Evolutionary conservation across 2,329 filamentous ascomycete species (phyloP), one percentile per base, ranked within the genome.

Genomic region (Arthrobotrys iridis): DNA sequence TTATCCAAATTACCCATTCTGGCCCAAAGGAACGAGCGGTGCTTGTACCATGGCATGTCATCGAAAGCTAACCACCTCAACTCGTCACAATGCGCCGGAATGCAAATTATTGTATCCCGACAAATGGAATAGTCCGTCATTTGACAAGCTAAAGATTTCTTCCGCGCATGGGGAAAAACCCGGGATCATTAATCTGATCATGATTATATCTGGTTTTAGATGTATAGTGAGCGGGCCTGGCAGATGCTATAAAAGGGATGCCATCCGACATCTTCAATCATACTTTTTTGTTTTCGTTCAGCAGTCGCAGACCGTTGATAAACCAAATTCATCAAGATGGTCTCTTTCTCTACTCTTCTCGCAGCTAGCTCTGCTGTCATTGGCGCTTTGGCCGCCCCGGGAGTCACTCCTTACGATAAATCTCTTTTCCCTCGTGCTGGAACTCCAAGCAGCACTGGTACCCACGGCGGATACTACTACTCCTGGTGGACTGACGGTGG

Each of bases 401-500:
- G 83, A 73, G 79, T 83, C 8, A 37, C 52, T 28, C 52, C 46
- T 26, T 57, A 41, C 22, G 52, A 62, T 64, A 80, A 81, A 43
- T 46, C 80, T 60, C 77, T 80, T 76, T 74, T 74, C 46, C 55
- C 72, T 79, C 79, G 78, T 76, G 77, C 81, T 73, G 82, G 83
- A 30, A 86, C 86, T 26, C 80, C 83, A 62, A 85, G 83, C 77
- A 81, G 82, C 11, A 85, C 84, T 2, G 87, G 87, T 55, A 85
- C 83, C 4, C 82, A 86, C 82, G 85, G 87, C 78, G 87, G 87
- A 64, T 89, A 84, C 82, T 89, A 85, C 83, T 89, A 86, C 81
- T 87, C 85, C 6, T 88, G 84, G 83, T 89, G 86, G 86, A 87
- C 84, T 65, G 87, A 88, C 72, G 84, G 85, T 28, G 82, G 81